Evolutionary conservation across 2,329 filamentous ascomycete genomes (phyloP).

Genomic region (Ophidiomyces ophidiicola): DNA sequence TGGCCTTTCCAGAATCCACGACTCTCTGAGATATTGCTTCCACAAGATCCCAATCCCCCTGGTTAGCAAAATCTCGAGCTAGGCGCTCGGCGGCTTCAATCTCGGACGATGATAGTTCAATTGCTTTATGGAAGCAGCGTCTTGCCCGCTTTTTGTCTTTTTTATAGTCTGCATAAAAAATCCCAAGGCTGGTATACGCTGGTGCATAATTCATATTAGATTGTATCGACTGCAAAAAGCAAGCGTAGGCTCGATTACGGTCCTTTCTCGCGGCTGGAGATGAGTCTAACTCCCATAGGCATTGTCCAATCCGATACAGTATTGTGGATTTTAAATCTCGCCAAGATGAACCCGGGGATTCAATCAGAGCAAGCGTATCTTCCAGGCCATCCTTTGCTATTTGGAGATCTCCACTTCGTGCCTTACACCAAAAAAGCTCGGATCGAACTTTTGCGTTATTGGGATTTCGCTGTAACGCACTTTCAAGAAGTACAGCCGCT

Average conservation of each 20-base stretch:
- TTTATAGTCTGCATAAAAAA: constrained; percentile 84
- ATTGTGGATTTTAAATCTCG: constrained; percentile 71
- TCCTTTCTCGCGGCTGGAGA: constrained; percentile 64
- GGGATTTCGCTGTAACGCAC: constrained; percentile 61
- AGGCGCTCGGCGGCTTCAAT: constrained; percentile 77
- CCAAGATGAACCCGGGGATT: constrained; percentile 47
- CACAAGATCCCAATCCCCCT: constrained; percentile 91
- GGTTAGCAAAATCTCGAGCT: constrained; percentile 72
- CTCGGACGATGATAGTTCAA: constrained; percentile 81
- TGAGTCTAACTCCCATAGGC: constrained; percentile 71
- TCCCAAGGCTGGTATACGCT: constrained; percentile 77
- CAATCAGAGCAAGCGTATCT: constrained; percentile 53
- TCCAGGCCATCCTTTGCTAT: constrained; percentile 58
- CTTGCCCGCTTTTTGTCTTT: constrained; percentile 75
- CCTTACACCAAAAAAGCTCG: constrained; percentile 86
- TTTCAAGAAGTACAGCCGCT: constrained; percentile 66
- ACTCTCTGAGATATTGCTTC: constrained; percentile 84
- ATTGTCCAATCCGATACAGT: constrained; percentile 75
- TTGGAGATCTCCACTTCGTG: constrained; percentile 63
- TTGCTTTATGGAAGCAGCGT: constrained; percentile 92
- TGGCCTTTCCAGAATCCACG: constrained; percentile 86
- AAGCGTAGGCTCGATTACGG: constrained; percentile 68
- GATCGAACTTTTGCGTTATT: constrained; percentile 66
- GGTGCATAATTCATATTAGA: constrained; percentile 79
- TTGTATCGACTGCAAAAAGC: constrained; percentile 72